Base-by-base conservation (phyloP, 176 grass and related monocot genomes). In the Guadua angustifolia region DNA sequence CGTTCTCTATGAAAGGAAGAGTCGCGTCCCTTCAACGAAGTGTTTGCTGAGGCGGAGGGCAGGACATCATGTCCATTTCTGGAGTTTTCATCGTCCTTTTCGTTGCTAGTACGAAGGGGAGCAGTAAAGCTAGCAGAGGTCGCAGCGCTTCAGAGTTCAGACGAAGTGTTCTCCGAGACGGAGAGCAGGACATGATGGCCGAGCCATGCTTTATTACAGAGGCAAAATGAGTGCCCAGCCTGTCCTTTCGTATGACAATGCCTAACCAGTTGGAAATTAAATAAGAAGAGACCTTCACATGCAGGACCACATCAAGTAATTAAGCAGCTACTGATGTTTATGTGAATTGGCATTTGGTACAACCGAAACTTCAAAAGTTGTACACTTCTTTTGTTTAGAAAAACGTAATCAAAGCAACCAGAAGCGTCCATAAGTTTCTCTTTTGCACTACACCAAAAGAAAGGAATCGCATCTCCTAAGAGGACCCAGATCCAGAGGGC, bases 301-400 rank as follows among this genome's bases (percentile, higher is more conserved):
- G 35, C 2, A 56, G 76, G 69, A 80, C 68, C 44, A 74, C 68
- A 55, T 42, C 25, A 40, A 63, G 35, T 62, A 62, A 62, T 29
- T 43, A 43, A 65, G 33, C 22, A 56, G 17, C 77, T 65, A 32
- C 17, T 65, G 1, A 74, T 66, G 45, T 73, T 49, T 68, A 43
- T 55, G 57, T 81, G 13, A 66, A 86, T 66, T 81, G 58, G 29
- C 55, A 65, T 72, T 11, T 66, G 84, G 77, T 86, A 32, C 72
- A 74, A 86, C 58, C 68, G 17, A 66, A 33, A 46, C 70, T 47
- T 14, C 9, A 36, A 53, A 55, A 74, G 71, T 25, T 35, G 21
- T 7, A n/a, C 0, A 4, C 9, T 4, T 47, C 29, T 72, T 4
- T 73, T 25, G 40, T 46, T n/a, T n/a, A 2, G 13, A 33, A 14